Base-by-base conservation (phyloP, 345 rosid genomes). In the Syzygium jambos region DNA sequence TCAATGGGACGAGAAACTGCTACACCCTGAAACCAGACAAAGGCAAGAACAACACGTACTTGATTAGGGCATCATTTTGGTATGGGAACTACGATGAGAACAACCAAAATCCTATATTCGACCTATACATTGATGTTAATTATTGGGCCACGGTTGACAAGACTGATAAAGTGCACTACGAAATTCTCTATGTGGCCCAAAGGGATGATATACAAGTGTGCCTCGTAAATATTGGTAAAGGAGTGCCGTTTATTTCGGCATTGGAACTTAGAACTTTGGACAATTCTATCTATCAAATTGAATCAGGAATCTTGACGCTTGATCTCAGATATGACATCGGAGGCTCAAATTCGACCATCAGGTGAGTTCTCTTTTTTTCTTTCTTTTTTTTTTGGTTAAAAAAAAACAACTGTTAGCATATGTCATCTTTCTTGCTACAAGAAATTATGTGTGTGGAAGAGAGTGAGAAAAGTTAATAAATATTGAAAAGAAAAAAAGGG, bases 341-440 rank as follows among this genome's bases (percentile, higher is more conserved):
- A 54, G 56, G 1, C 23, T 0, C 0, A 54, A 1, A 6, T 6
- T 1, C 1, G 23, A 19, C 23, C 56, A 54, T 0, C 9, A 54
- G 56, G 56, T 54, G 56, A 54, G 56, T 19, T 54, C 56, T 7
- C 56, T 54, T 5, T 53, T 0, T 53, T 5, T 6, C 9, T 53
- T 4, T 14, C 19, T 14, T 4, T 52, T 52, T 2, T 52, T 52
- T 52, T 52, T 0, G 0, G 55, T 52, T 52, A 52, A 52, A 1
- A 52, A 52, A 52, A 52, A 52, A 52, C 43, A 5, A 52, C 16
- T 16, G 55, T 52, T 4, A 5, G 55, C 21, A 52, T 52, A 5
- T 52, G 55, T 52, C 8, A 52, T 52, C 0, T 5, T 52, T 52
- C 55, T 52, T 5, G 55, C 55, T 52, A 52, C 55, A 5, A 52